Conservation (phyloP, 169 alveolate species). For the Plasmodium vivax region DNA sequence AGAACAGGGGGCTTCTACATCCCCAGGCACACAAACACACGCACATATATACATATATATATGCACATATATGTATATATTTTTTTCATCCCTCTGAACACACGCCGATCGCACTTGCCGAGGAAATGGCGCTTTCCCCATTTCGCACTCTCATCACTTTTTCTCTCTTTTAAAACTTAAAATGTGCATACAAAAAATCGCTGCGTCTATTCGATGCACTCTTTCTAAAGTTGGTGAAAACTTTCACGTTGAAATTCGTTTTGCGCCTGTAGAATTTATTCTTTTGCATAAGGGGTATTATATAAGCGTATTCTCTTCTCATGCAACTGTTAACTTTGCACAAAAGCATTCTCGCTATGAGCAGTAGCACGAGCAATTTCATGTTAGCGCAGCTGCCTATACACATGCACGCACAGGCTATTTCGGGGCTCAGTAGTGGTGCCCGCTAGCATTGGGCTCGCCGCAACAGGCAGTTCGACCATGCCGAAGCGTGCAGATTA, state of each 20-base stretch:
- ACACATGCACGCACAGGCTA: neutral
- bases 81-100: neutral
- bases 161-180: conserved; percentile 44
- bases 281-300: conserved; percentile 41
- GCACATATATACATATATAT: too few species aligned
- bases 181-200: conserved; percentile 42
- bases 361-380: conserved; percentile 26
- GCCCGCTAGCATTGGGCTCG: neutral
- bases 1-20: neutral
- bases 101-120: neutral
- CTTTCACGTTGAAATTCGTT: conserved; percentile 24
- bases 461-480: neutral
- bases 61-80: neutral
- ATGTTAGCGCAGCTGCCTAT: conserved; percentile 11
- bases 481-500: neutral
- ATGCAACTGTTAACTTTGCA: conserved; percentile 49
- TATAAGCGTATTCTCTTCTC: conserved; percentile 64
- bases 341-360: conserved; percentile 52
- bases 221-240: conserved; percentile 41
- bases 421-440: neutral
- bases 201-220: conserved; percentile 50
- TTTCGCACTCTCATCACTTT: neutral
- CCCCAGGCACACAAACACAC: neutral
- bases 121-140: neutral
- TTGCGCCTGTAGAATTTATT: conserved; percentile 13